Base-by-base conservation (phyloP, 2,329 filamentous ascomycete species). In the Phialophora expanda region DNA sequence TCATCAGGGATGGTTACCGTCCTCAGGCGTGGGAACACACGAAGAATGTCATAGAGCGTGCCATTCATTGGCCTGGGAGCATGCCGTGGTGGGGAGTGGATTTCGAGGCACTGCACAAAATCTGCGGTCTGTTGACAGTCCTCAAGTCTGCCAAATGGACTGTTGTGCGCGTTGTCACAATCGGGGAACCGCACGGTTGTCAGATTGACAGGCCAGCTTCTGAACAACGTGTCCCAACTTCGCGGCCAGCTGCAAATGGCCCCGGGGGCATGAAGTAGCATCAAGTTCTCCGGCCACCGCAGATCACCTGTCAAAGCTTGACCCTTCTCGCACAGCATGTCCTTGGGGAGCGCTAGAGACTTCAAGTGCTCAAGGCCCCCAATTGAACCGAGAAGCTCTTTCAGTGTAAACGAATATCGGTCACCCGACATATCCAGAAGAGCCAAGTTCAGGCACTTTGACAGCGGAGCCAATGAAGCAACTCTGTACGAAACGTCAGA, bases 391-490 rank as follows among this genome's bases (percentile, higher is more conserved):
- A 85, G 82, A 14, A 89, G 77, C 3, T 77, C 75, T 26, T 78
- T 73, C 67, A 86, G 80, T 5, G 76, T 75, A 32, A 87, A 81
- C 0, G 79, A 75, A 64, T 86, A 84, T 12, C 76, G 79, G 6
- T 87, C 82, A 2, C 85, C 78, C 4, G 79, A 81, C 6, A 89
- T 76, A 69, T 88, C 83, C 17, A 88, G 76, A 2, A 78, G 67
- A 9, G 75, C 75, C 4, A 89, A 77, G 0, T 79, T 77, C 5
- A 70, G 69, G 74, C 85, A 87, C 76, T 87, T 88, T 2, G 82
- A 80, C 22, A 89, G 73, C 2, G 84, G 79, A 2, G 85, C 81
- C 68, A 87, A 83, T 72, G 84, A 85, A 66, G 86, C 86, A 59
- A 84, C 75, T 24, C 64, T 69, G 50, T 20, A 9, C 3, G 24